phyloP scores from a whole-genome alignment of 768 basidiomycete species.

The Strobilomyces confusus region DNA sequence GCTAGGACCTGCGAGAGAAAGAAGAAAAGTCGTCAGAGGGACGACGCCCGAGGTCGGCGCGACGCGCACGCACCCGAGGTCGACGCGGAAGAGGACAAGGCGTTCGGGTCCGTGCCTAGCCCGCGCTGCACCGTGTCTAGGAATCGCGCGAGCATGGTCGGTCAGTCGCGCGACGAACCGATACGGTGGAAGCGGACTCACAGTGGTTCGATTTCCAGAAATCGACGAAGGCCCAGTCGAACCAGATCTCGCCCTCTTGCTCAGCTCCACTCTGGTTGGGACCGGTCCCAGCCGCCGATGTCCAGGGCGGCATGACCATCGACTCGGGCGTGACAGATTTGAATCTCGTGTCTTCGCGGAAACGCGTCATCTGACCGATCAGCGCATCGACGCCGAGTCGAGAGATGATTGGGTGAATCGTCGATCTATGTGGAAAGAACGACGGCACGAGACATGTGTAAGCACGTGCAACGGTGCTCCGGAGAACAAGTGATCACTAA shows the following conservation, averaged over 20 bases:
- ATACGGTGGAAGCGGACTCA: slow-evolving; percentile 36
- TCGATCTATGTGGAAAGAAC: slow-evolving; percentile 46
- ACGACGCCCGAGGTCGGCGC: not conserved
- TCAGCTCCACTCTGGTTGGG: slow-evolving; percentile 23
- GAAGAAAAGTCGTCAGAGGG: not conserved
- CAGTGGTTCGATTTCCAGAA: slow-evolving; percentile 99
- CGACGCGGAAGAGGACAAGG: slow-evolving; percentile 46
- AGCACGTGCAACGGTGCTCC: not conserved
- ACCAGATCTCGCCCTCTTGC: slow-evolving; percentile 88
- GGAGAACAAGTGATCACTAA: slow-evolving; percentile 30
- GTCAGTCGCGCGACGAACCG: not conserved
- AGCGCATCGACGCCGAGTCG: slow-evolving; percentile 89
- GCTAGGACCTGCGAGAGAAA: slow-evolving; percentile 46
- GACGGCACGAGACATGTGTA: not conserved
- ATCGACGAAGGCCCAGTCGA: slow-evolving; percentile 97
- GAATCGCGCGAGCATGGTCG: not conserved
- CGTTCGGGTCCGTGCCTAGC: slow-evolving; percentile 64
- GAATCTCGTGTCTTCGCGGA: slow-evolving; percentile 93
- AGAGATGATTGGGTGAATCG: slow-evolving; percentile 85
- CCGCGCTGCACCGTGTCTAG: slow-evolving; percentile 75
- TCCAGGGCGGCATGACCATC: slow-evolving; percentile 59
- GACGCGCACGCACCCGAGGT: slow-evolving; percentile 46
- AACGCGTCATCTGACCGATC: slow-evolving; percentile 76
- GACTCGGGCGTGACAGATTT: slow-evolving; percentile 84
- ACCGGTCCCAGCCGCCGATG: not conserved